These are phyloP conservation scores for Dryas octopetala DNA, from an alignment of 306 rosid species.

Conservation along the genomic window DNA sequence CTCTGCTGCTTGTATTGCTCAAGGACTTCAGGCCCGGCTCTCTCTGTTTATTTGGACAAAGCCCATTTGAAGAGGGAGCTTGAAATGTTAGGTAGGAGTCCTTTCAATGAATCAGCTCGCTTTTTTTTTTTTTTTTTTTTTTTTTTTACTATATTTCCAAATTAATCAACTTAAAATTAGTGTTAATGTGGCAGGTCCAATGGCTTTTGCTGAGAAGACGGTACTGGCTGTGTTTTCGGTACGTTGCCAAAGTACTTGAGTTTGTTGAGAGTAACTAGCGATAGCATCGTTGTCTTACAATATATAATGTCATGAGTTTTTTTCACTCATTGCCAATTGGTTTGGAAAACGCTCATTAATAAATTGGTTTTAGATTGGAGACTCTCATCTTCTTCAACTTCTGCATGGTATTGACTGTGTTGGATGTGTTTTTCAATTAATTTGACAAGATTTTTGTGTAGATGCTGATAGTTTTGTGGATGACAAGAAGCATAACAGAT, in stretches of 20 bases:
- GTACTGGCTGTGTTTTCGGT: constrained; percentile 70
- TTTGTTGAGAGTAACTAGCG: neutral
- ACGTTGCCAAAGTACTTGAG: constrained; percentile 14
- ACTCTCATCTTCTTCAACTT: too few relatives aligned
- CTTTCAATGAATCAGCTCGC: neutral
- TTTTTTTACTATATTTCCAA: neutral
- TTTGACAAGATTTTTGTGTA: constrained; percentile 23
- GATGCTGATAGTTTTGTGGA: constrained; percentile 76
- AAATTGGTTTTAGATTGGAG: too few relatives aligned
- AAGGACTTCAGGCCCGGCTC: constrained; percentile 44
- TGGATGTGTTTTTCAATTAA: constrained; percentile 3
- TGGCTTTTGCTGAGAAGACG: constrained; percentile 91
- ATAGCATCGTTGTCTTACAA: too few relatives aligned
- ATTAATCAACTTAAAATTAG: neutral
- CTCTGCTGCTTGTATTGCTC: constrained; percentile 57
- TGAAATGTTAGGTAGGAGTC: constrained; percentile 57
- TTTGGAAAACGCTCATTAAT: too few relatives aligned
- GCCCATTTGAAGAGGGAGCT: constrained; percentile 73
- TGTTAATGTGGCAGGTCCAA: constrained; percentile 54
- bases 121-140: neutral
- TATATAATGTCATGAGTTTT: too few relatives aligned
- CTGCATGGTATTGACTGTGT: constrained; percentile 49
- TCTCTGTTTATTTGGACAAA: constrained; percentile 61
- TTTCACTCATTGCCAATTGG: too few relatives aligned
- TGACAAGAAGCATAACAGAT: constrained; percentile 85